Evolutionary conservation across 2,329 filamentous ascomycete genomes (phyloP), one percentile per base, ranked within the genome.

Genomic region (Fusarium sp.): DNA sequence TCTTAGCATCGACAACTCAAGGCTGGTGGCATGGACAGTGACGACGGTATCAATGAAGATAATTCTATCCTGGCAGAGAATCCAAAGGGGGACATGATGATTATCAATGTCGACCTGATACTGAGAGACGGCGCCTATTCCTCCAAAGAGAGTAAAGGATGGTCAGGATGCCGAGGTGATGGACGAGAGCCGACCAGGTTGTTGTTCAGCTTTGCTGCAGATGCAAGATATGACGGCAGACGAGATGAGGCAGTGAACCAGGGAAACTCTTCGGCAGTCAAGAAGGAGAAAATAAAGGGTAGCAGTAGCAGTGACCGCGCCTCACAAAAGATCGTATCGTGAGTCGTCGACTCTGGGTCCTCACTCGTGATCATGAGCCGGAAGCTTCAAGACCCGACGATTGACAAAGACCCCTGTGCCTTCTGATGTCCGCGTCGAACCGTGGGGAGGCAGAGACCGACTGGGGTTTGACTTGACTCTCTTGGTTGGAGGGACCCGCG

Each of bases 41-140:
- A 50, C 48, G 67, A 59, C 16, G 48, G 50, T 50, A 64, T 35
- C 33, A 61, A 61, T 76, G 62, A 57, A 54, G 61, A 60, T 60
- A 37, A 57, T 31, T 73, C 67, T 76, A 71, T 71, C 62, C 56
- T 72, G 65, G 50, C 59, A 35, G 68, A 60, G 63, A 58, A 74
- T 71, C 54, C 73, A 71, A 68, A 74, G 67, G 64, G 59, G 73
- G 59, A 76, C 73, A 75, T 76, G 67, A 31, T 76, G 70, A 76
- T 74, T 72, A 64, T 67, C 73, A 64, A 65, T 18, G 62, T 52
- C 31, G 60, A 9, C 45, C 39, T 62, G 72, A 48, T 18, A 52
- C 37, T 14, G 33, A 31, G 29, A 57, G 27, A 27, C 27, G 22
- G 60, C 61, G 59, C 41, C 59, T 62, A 58, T 59, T 60, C 58